phyloP scores from a whole-genome alignment of 495 filamentous ascomycete species.

The Penicillium robsamsonii region DNA sequence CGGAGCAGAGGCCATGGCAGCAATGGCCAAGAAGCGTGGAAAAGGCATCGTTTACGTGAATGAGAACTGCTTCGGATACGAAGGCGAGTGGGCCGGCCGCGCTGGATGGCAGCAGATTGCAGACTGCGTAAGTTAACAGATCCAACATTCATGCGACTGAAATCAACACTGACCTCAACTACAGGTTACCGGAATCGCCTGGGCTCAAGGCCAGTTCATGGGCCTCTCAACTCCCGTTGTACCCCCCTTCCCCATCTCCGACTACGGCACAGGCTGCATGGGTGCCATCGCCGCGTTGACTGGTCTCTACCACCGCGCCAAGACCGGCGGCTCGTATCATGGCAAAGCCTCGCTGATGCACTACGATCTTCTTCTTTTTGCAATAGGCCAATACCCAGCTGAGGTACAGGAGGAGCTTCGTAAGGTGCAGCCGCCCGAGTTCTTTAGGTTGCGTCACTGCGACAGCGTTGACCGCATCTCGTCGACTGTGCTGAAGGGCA shows the following conservation, averaged over 20 bases:
- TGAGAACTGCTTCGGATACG: constrained; percentile 70
- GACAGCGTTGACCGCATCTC: constrained; percentile 74
- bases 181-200: constrained; percentile 63
- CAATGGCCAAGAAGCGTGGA: constrained; percentile 51
- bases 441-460: constrained; percentile 63
- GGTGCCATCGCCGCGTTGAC: constrained; percentile 62
- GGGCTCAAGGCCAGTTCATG: constrained; percentile 74
- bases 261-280: constrained; percentile 73
- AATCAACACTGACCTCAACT: constrained; percentile 30
- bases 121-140: constrained; percentile 39
- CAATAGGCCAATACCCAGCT: constrained; percentile 57
- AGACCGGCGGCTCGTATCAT: constrained; percentile 61
- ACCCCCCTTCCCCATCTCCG: constrained; percentile 77
- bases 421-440: constrained; percentile 51
- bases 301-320: constrained; percentile 61
- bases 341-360: constrained; percentile 63
- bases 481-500: constrained; percentile 59
- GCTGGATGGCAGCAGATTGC: constrained; percentile 59
- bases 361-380: constrained; percentile 67
- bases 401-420: constrained; percentile 57
- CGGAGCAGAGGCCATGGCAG: constrained; percentile 49
- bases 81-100: constrained; percentile 47
- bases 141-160: constrained; percentile 1
- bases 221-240: constrained; percentile 67
- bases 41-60: constrained; percentile 67